A percentile compares a stretch with the other conserved stretches of the same genome.
Evolutionary conservation across 148 eudicot species (phyloP).

Genomic region (Chenopodium quinoa): DNA sequence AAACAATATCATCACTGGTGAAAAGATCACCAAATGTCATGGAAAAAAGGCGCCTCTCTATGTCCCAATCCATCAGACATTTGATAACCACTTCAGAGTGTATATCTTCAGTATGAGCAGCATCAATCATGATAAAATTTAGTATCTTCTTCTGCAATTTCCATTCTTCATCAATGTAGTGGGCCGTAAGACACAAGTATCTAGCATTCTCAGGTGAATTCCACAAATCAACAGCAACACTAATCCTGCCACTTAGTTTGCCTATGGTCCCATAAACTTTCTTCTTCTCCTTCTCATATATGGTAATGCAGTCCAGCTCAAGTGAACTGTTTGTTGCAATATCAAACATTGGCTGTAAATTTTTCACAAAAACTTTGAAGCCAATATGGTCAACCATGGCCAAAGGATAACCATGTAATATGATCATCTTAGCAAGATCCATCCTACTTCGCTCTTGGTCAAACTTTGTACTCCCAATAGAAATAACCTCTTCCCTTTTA

Average conservation of each 20-base stretch:
- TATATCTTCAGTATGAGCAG: constrained; percentile 72
- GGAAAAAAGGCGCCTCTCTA: constrained; percentile 79
- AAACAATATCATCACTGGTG: constrained; percentile 58
- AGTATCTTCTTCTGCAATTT: constrained; percentile 74
- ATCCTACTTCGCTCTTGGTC: constrained; percentile 82
- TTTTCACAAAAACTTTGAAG: constrained; percentile 81
- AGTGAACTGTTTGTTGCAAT: constrained; percentile 51
- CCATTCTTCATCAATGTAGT: constrained; percentile 85
- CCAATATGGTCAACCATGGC: constrained; percentile 91
- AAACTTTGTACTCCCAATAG: constrained; percentile 60
- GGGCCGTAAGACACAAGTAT: constrained; percentile 76
- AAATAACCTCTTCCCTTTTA: constrained; percentile 60
- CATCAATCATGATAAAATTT: constrained; percentile 69
- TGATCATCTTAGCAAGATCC: constrained; percentile 95
- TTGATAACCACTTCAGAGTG: constrained; percentile 81
- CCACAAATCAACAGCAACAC: constrained; percentile 82
- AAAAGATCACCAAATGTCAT: constrained; percentile 82
- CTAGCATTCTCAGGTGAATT: constrained; percentile 67
- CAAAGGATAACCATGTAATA: constrained; percentile 89
- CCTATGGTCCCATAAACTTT: constrained; percentile 56
- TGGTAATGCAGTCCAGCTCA: constrained; percentile 69
- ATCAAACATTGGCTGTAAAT: constrained; percentile 88
- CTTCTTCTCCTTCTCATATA: constrained; percentile 72
- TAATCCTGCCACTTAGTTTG: constrained; percentile 71
- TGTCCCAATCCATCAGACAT: constrained; percentile 85